phyloP scores from a whole-genome alignment of 345 rosid genomes.

The Brassica rapa region DNA sequence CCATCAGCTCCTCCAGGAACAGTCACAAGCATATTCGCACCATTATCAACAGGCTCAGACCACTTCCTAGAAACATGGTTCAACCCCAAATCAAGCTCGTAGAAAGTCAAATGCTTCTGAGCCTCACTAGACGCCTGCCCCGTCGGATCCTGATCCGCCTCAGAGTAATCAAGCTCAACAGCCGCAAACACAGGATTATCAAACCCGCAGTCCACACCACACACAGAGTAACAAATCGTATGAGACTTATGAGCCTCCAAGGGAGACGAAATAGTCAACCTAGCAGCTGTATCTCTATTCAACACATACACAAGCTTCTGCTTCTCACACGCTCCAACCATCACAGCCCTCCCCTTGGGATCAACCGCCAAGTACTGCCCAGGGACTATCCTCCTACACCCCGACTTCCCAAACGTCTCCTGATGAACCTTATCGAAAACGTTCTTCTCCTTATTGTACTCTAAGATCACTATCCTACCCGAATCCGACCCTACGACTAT shows the following conservation, averaged over 20 bases:
- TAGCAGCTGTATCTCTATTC: slow-evolving; percentile 94
- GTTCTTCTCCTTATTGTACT: slow-evolving; percentile 83
- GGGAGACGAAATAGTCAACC: slow-evolving; percentile 92
- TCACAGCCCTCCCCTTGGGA: slow-evolving; percentile 94
- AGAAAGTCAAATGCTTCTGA: slow-evolving; percentile 91
- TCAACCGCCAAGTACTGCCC: slow-evolving; percentile 93
- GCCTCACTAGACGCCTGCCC: slow-evolving; percentile 91
- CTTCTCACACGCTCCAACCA: slow-evolving; percentile 96
- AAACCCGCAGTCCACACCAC: slow-evolving; percentile 96
- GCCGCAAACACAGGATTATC: slow-evolving; percentile 94
- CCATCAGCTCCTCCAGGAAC: slow-evolving; percentile 99
- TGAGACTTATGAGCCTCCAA: slow-evolving; percentile 97
- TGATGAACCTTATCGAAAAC: slow-evolving; percentile 88
- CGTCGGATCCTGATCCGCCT: slow-evolving; percentile 90
- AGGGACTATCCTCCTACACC: slow-evolving; percentile 90
- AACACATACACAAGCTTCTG: slow-evolving; percentile 93
- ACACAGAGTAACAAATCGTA: slow-evolving; percentile 75
- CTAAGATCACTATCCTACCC: slow-evolving; percentile 89
- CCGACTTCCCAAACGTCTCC: slow-evolving; percentile 96
- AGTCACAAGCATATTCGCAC: slow-evolving; percentile 95
- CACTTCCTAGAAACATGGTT: slow-evolving; percentile 97
- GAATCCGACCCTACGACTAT: slow-evolving; percentile 97
- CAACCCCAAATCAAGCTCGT: slow-evolving; percentile 90
- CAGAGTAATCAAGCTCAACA: slow-evolving; percentile 92
- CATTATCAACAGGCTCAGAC: slow-evolving; percentile 86